phyloP scores from a whole-genome alignment of 2,329 filamentous ascomycete species.

The Monilinia aucupariae region DNA sequence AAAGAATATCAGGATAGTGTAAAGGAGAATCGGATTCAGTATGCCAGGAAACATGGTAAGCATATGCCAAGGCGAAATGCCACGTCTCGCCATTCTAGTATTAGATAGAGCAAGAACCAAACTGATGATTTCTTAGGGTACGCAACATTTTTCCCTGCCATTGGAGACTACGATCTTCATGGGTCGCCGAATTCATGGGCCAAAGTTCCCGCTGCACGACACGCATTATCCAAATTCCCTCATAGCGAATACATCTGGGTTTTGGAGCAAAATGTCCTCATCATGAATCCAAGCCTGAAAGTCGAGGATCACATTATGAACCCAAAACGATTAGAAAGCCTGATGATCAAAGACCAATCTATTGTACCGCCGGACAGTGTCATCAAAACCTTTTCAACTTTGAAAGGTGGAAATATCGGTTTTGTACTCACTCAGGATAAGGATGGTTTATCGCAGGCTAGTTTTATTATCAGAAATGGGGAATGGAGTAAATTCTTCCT shows the following conservation, averaged over 20 bases:
- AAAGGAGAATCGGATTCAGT: conserved; percentile 75
- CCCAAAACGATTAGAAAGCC: conserved; percentile 58
- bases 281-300: conserved; percentile 73
- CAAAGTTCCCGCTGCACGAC: conserved; percentile 77
- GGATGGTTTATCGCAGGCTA: conserved; percentile 69
- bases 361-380: conserved; percentile 94
- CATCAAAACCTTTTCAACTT: conserved; percentile 84
- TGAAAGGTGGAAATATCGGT: conserved; percentile 73
- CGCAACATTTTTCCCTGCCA: conserved; percentile 71
- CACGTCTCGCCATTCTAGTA: background rate
- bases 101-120: conserved; percentile 8
- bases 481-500: conserved; percentile 91
- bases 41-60: conserved; percentile 81
- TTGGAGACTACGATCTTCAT: conserved; percentile 67
- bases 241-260: conserved; percentile 80
- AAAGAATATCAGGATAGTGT: conserved; percentile 66
- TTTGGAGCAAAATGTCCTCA: conserved; percentile 76
- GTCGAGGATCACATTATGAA: conserved; percentile 69
- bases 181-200: conserved; percentile 62
- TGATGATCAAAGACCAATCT: conserved; percentile 80
- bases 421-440: conserved; percentile 80
- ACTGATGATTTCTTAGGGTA: conserved; percentile 57
- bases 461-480: conserved; percentile 74
- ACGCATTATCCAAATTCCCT: conserved; percentile 77
- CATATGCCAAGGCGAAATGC: conserved; percentile 7